These are phyloP conservation scores for Gloeopeniophorella convolvens DNA, from an alignment of 768 basidiomycete genomes.

Conservation along the genomic window DNA sequence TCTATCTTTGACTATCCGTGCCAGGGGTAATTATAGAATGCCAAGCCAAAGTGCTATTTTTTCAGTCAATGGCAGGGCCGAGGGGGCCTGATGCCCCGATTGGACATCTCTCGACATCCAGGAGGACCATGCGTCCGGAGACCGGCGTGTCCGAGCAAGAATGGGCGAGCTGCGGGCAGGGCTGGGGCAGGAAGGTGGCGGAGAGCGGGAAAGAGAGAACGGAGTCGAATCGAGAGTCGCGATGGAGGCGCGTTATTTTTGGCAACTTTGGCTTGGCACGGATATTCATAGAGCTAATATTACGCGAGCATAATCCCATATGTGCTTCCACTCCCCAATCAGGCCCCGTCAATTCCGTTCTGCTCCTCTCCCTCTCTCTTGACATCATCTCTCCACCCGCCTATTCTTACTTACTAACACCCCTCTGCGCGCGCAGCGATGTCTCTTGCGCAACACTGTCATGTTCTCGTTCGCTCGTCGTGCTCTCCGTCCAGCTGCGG, in stretches of 20 bases:
- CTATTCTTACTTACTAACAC: too few species aligned
- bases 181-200: background rate
- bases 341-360: too few species aligned
- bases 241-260: conserved; percentile 9
- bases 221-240: too few species aligned
- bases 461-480: too few species aligned
- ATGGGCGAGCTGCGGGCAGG: background rate
- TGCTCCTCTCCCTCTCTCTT: too few species aligned
- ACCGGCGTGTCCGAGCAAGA: background rate
- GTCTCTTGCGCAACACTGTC: too few species aligned
- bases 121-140: background rate
- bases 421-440: too few species aligned
- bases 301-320: background rate
- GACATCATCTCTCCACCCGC: too few species aligned
- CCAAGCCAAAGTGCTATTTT: conserved; percentile 22
- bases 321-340: too few species aligned
- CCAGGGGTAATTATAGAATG: conserved; percentile 21
- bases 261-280: conserved; percentile 7
- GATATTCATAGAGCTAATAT: background rate
- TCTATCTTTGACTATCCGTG: conserved; percentile 16
- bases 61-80: conserved; percentile 4
- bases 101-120: too few species aligned
- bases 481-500: too few species aligned
- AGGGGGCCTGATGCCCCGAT: too few species aligned
- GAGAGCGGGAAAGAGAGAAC: background rate